phyloP scores from a whole-genome alignment of 495 filamentous ascomycete genomes.

The Penicillium paradoxum region DNA sequence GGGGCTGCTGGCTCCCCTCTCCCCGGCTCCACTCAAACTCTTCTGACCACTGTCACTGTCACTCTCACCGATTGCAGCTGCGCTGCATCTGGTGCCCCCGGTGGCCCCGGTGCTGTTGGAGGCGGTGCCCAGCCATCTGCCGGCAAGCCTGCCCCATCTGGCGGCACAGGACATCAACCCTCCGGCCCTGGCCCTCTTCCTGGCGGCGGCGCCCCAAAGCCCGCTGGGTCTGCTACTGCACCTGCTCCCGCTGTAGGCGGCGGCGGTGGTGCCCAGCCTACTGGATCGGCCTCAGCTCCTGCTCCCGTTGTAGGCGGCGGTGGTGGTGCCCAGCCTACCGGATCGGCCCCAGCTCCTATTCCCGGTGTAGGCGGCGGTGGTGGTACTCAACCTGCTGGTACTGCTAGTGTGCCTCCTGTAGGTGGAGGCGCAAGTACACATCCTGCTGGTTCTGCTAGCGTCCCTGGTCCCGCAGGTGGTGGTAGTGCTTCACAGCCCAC shows the following conservation, averaged over 20 bases:
- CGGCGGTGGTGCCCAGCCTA: conserved; percentile 1
- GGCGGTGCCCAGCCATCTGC: background rate
- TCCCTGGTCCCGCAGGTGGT: background rate
- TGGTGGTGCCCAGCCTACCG: too few relatives aligned
- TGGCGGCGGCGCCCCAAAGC: background rate
- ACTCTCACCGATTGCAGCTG: conserved; percentile 26
- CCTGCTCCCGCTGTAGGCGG: background rate
- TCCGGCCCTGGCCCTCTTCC: background rate
- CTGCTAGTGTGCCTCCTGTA: background rate
- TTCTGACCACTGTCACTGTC: conserved; percentile 22
- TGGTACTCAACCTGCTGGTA: conserved; percentile 2
- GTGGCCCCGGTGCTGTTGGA: conserved; percentile 2
- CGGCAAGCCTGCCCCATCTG: background rate
- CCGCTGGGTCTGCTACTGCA: background rate
- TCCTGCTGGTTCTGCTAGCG: background rate
- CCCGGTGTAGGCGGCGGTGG: background rate
- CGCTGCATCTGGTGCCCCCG: conserved; percentile 10
- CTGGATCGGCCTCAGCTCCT: too few relatives aligned
- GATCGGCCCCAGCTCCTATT: too few relatives aligned
- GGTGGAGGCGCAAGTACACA: too few relatives aligned
- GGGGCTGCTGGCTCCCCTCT: conserved; percentile 10
- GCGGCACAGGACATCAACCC: background rate
- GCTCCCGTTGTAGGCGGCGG: too few relatives aligned
- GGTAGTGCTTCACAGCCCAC: background rate
- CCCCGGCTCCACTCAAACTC: conserved; percentile 10